Evolutionary conservation across 257 asterid species (phyloP).

Genomic region (Solanum ahanhuiri): DNA sequence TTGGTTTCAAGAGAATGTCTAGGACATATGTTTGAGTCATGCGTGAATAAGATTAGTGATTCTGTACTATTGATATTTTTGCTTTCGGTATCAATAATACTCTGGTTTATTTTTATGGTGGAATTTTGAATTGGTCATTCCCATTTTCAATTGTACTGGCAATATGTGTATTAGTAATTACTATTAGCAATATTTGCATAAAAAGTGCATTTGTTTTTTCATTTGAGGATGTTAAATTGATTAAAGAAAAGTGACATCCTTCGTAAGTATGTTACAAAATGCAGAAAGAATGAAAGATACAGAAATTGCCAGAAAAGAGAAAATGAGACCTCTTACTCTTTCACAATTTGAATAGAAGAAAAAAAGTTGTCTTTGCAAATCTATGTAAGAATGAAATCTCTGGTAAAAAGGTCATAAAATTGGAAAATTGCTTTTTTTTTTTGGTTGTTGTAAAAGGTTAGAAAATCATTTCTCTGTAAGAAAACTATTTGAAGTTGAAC

Average conservation of each 20-base stretch:
- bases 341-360: background rate
- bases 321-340: background rate
- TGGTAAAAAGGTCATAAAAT: background rate
- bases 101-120: background rate
- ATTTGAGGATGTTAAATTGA: background rate
- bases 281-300: background rate
- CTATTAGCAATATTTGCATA: background rate
- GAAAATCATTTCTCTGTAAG: background rate
- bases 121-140: background rate
- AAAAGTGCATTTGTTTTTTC: background rate
- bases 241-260: too few relatives aligned
- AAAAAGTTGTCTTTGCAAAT: background rate
- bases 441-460: background rate
- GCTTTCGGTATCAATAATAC: background rate
- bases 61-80: background rate
- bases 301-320: background rate
- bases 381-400: background rate
- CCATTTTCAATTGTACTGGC: background rate
- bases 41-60: background rate
- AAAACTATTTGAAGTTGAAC: background rate
- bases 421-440: background rate
- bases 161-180: background rate
- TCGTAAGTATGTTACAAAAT: too few relatives aligned
- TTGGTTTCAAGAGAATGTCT: too few relatives aligned
- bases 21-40: background rate